Evolutionary conservation across 495 filamentous ascomycete genomes (phyloP).

Genomic region (Lophium mytilinum): DNA sequence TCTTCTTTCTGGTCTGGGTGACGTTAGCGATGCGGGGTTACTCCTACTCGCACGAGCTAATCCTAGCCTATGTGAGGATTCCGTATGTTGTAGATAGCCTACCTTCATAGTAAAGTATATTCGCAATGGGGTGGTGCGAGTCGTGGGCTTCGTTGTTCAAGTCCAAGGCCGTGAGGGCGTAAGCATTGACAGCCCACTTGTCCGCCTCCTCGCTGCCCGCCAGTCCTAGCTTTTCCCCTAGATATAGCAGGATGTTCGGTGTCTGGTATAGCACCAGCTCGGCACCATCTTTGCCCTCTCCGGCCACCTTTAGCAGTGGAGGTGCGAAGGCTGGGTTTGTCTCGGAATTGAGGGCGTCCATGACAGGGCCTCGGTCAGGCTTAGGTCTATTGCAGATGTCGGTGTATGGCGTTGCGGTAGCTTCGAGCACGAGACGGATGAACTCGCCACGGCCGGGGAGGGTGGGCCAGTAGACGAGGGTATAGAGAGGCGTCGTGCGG

Average conservation of each 20-base stretch:
- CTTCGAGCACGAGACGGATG: conserved; percentile 58
- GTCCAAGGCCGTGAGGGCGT: conserved; percentile 61
- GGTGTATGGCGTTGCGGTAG: conserved; percentile 48
- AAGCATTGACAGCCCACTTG: conserved; percentile 45
- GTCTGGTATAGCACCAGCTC: conserved; percentile 52
- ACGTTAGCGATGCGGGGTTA: neutral
- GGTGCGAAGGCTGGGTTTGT: conserved; percentile 52
- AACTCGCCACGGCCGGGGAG: conserved; percentile 59
- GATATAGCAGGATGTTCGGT: conserved; percentile 55
- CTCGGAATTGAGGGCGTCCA: conserved; percentile 26
- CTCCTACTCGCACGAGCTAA: neutral
- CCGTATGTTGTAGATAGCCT: neutral
- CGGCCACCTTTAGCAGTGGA: conserved; percentile 51
- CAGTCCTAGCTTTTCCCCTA: conserved; percentile 47
- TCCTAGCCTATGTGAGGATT: no score
- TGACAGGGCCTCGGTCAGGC: conserved; percentile 27
- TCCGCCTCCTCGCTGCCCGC: conserved; percentile 38
- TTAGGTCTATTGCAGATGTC: conserved; percentile 42
- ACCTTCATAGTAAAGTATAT: conserved; percentile 49
- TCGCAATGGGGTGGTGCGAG: conserved; percentile 55
- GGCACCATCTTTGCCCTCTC: conserved; percentile 32
- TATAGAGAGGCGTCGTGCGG: conserved; percentile 31
- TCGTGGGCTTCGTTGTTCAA: conserved; percentile 60
- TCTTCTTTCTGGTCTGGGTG: conserved; percentile 52
- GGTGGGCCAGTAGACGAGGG: conserved; percentile 56